Conservation (phyloP, 345 rosid genomes). For the Camelina laxa region DNA sequence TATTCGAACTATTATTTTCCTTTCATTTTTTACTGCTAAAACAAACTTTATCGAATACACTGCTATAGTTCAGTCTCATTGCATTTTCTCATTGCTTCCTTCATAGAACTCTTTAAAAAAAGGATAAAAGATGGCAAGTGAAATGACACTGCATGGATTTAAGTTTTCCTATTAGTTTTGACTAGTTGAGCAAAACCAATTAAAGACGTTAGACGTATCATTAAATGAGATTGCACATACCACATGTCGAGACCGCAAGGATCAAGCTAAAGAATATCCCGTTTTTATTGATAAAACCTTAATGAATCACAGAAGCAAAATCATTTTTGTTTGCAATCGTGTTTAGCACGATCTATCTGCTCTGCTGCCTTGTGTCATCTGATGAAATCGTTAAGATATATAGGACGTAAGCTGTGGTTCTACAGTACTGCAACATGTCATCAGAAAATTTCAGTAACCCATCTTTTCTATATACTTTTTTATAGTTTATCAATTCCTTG, state of each 20-base stretch:
- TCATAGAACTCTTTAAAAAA: background rate
- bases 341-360: slow-evolving; percentile 31
- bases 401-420: background rate
- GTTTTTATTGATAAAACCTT: slow-evolving; percentile 13
- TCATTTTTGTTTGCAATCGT: slow-evolving; percentile 30
- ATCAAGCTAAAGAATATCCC: slow-evolving; percentile 16
- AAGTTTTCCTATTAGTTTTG: background rate
- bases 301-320: slow-evolving; percentile 28
- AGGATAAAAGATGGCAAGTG: background rate
- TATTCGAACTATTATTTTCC: background rate
- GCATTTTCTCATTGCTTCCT: background rate
- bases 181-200: background rate
- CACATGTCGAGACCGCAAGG: slow-evolving; percentile 30
- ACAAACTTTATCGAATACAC: background rate
- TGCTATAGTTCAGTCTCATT: background rate
- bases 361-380: slow-evolving; percentile 17
- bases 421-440: slow-evolving; percentile 1
- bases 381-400: slow-evolving; percentile 16
- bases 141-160: background rate
- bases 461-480: background rate
- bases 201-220: background rate
- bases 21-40: background rate
- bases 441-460: background rate
- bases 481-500: background rate
- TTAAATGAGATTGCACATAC: slow-evolving; percentile 21